Evolutionary conservation across 1,284 basidiomycete species (phyloP), one percentile per base, ranked within the genome.

Genomic region (Moesziomyces parantarcticus): DNA sequence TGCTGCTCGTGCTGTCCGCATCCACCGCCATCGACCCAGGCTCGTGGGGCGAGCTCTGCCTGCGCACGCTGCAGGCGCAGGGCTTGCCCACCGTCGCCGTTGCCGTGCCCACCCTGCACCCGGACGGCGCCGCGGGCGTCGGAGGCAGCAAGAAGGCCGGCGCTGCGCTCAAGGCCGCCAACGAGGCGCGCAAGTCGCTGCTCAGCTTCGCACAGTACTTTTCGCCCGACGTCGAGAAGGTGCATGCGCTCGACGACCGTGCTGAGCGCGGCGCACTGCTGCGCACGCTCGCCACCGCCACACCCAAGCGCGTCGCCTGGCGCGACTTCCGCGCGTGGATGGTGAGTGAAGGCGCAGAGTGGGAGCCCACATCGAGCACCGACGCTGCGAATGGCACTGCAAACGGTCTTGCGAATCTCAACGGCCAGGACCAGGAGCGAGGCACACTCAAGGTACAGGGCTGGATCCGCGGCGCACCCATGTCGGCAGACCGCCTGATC

Each of bases 401-500:
- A 14, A 58, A 50, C 36, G 54, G 58, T 14, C 29, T 77, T 16
- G 74, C 80, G 11, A 78, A 66, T 10, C 75, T 61, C 25, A 80
- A 26, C 79, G 67, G 57, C 3, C 47, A 50, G 26, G 53, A 64
- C 5, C 22, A 43, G 11, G 40, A 84, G 32, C 79, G 78, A 7
- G 88, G 88, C 1, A 85, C 84, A 3, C 83, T 98, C 51, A 88
- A 88, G 48, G 88, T 99, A 5, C 92, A 91, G 1, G 96, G 96
- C 21, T 88, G 92, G 54, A 88, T 97, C 13, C 87, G 97, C 21
- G 96, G 96, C 0, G 87, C 88, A 5, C 85, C 88, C 23, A 85
- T 99, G 49, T 93, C 91, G 44, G 91, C 92, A 5, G 92, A 97
- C 80, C 86, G 95, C 46, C 87, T 99, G 21, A 88, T 98, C 0